These are phyloP conservation scores for Fusarium sp. DNA, from an alignment of 2,329 filamentous ascomycete species.

Conservation along the genomic window DNA sequence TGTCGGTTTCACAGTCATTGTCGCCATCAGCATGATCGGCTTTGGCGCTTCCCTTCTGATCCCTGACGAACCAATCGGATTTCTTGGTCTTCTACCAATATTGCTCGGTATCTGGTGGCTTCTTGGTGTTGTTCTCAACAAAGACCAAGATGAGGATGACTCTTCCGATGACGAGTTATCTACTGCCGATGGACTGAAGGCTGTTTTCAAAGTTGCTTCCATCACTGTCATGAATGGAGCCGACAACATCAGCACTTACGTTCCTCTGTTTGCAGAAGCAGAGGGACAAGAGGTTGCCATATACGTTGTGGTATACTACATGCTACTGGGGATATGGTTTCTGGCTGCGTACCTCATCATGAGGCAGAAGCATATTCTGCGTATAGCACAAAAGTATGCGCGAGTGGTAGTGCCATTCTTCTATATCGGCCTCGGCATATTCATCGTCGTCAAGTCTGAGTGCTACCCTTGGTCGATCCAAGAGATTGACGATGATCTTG, in stretches of 20 bases:
- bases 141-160: background rate
- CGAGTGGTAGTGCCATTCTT: background rate
- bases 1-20: constrained; percentile 7
- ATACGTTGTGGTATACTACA: constrained; percentile 8
- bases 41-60: constrained; percentile 7
- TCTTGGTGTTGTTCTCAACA: background rate
- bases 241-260: constrained; percentile 9
- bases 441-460: constrained; percentile 5
- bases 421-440: constrained; percentile 3
- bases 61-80: constrained; percentile 7
- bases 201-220: constrained; percentile 9
- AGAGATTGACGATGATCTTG: constrained; percentile 2
- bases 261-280: background rate
- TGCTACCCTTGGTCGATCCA: constrained; percentile 11
- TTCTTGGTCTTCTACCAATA: background rate
- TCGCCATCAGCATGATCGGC: constrained; percentile 11
- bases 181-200: background rate
- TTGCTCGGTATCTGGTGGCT: constrained; percentile 9
- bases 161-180: background rate
- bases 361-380: constrained; percentile 3
- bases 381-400: background rate
- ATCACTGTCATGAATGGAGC: constrained; percentile 10
- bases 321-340: background rate
- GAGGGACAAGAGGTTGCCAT: background rate
- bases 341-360: constrained; percentile 1